Evolutionary conservation across 2,329 filamentous ascomycete genomes (phyloP), one percentile per base, ranked within the genome.

Genomic region (Sclerotinia minor): DNA sequence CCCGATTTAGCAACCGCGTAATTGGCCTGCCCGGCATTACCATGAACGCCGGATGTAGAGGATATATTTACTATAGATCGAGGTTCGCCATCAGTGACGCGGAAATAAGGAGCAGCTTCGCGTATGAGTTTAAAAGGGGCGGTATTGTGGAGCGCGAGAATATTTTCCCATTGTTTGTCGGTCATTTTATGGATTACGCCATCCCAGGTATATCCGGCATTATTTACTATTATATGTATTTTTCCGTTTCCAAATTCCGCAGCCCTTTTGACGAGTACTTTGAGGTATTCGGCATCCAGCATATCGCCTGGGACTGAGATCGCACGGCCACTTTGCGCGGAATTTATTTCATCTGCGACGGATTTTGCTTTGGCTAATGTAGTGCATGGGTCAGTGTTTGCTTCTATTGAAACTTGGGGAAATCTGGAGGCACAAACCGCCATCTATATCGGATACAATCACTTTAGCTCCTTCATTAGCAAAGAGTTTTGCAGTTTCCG

Each of bases 151-250:
- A 96, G 83, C 29, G 89, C 87, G 41, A 96, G 81, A 78, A 97
- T 96, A 63, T 90, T 93, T 71, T 95, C 90, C 92, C 92, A 96
- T 83, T 96, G 92, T 81, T 92, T 92, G 82, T 96, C 92, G 21
- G 89, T 91, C 83, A 92, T 94, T 84, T 95, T 96, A 83, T 96
- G 92, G 72, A 96, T 92, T 50, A 96, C 92, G 8, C 90, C 93
- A 78, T 97, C 93, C 92, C 92, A 96, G 0, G 93, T 96, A 80
- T 92, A 96, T 53, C 92, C 92, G 0, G 92, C 93, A 78, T 96
- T 96, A 80, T 96, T 96, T 69, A 96, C 91, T 67, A 96, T 89
- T 77, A 95, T 90, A 79, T 96, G 90, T 71, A 97, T 93, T 83
- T 96, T 96, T 75, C 92, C 92, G 71, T 85, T 82, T 68, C 93